phyloP scores from a whole-genome alignment of 352 stramenopile species.

The Phytophthora cryptogea region DNA sequence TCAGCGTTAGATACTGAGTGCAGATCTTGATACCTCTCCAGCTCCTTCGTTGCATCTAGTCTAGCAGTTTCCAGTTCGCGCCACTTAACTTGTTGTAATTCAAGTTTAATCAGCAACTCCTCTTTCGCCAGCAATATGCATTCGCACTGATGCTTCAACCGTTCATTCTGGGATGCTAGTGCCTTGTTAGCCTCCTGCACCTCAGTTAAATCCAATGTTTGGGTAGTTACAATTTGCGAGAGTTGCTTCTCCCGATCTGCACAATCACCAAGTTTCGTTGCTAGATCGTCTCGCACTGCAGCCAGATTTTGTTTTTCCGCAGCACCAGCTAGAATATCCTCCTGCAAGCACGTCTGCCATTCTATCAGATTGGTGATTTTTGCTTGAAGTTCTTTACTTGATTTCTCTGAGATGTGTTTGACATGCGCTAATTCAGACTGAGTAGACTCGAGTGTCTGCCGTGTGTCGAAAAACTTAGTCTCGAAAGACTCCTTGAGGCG shows the following conservation, averaged over 20 bases:
- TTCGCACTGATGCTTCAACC: slow-evolving; percentile 11
- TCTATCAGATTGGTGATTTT: slow-evolving; percentile 13
- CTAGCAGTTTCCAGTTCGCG: slow-evolving; percentile 12
- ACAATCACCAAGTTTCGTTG: slow-evolving; percentile 7
- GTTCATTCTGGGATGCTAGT: slow-evolving; percentile 7
- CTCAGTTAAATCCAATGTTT: slow-evolving; percentile 5
- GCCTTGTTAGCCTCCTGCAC: not conserved
- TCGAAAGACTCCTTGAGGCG: slow-evolving; percentile 79
- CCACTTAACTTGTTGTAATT: not conserved
- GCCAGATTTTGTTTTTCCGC: slow-evolving; percentile 8
- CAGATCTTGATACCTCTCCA: slow-evolving; percentile 29
- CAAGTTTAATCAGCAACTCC: not conserved
- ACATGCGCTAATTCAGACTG: slow-evolving; percentile 21
- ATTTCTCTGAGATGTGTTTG: slow-evolving; percentile 15
- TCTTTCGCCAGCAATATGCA: slow-evolving; percentile 8
- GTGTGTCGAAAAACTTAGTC: slow-evolving; percentile 63
- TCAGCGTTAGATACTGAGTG: slow-evolving; percentile 45
- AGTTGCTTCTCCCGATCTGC: slow-evolving; percentile 11
- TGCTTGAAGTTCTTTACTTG: slow-evolving; percentile 15
- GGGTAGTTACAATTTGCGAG: slow-evolving; percentile 4
- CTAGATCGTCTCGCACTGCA: slow-evolving; percentile 9
- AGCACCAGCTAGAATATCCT: slow-evolving; percentile 14
- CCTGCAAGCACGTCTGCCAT: slow-evolving; percentile 16
- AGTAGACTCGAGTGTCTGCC: slow-evolving; percentile 38
- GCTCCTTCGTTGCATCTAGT: slow-evolving; percentile 1